Conservation (phyloP, 2,329 filamentous ascomycete species). For the Trichoderma atroviride region DNA sequence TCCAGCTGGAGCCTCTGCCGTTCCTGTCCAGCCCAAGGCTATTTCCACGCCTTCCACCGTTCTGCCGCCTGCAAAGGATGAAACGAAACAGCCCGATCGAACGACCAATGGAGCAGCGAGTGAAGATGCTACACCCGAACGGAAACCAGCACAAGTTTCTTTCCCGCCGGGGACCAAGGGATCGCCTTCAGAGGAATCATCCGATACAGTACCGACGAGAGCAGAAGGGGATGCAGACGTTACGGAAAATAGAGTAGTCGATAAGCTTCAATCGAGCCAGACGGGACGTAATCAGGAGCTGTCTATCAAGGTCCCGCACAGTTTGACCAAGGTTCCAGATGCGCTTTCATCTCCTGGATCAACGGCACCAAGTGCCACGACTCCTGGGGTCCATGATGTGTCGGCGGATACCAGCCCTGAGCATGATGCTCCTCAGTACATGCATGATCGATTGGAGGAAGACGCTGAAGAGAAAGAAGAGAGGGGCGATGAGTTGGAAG, state of each 20-base stretch:
- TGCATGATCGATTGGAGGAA: constrained; percentile 39
- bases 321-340: constrained; percentile 43
- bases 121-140: constrained; percentile 17
- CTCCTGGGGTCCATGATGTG: constrained; percentile 66
- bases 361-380: constrained; percentile 73
- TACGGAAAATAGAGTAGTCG: not conserved
- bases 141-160: constrained; percentile 36
- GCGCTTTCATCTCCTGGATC: constrained; percentile 61
- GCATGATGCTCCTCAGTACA: constrained; percentile 62
- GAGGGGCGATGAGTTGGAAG: constrained; percentile 33
- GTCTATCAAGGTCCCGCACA: constrained; percentile 38
- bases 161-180: constrained; percentile 41
- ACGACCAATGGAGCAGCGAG: constrained; percentile 8
- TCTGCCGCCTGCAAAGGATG: not conserved
- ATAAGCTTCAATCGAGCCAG: not conserved
- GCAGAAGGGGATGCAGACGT: not conserved
- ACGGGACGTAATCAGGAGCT: constrained; percentile 26
- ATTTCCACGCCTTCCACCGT: not conserved
- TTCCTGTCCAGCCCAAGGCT: not conserved
- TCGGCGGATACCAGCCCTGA: constrained; percentile 77
- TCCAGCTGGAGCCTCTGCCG: not conserved
- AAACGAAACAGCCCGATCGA: not conserved
- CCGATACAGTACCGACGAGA: constrained; percentile 14
- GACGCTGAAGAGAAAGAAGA: constrained; percentile 45
- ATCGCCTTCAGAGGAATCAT: constrained; percentile 29